Percentiles rank a stretch among this genome's conserved stretches.
phyloP scores from a whole-genome alignment of 306 rosid species.

The Ziziphus jujuba region DNA sequence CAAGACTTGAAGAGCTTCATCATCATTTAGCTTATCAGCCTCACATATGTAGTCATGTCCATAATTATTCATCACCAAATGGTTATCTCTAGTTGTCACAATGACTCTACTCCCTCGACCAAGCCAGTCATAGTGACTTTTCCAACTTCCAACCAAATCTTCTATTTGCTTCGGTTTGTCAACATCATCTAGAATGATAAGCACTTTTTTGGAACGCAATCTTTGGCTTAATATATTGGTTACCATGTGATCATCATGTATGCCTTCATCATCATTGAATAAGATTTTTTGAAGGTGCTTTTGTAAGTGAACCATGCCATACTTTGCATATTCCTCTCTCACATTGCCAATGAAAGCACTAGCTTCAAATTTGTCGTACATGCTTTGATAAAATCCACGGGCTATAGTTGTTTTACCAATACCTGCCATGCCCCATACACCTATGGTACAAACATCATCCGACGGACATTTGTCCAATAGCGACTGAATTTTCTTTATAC shows the following conservation, averaged over 20 bases:
- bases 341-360: constrained; percentile 5
- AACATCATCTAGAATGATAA: constrained; percentile 20
- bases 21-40: neutral
- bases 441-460: neutral
- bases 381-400: constrained; percentile 1
- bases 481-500: neutral
- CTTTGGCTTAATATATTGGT: neutral
- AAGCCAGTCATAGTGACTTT: neutral
- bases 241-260: neutral
- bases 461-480: neutral
- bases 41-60: neutral
- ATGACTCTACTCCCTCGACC: constrained; percentile 18
- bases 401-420: constrained; percentile 20
- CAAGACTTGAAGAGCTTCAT: constrained; percentile 18
- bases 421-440: constrained; percentile 32
- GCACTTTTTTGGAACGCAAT: neutral
- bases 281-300: neutral
- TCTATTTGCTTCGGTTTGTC: constrained; percentile 6
- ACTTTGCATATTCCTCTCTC: constrained; percentile 2
- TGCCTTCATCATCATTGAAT: neutral
- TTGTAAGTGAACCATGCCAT: neutral
- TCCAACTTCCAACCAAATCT: neutral
- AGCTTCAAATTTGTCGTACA: neutral
- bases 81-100: constrained; percentile 7
- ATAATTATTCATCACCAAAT: neutral